These are phyloP conservation scores for Microcyclospora tardicrescens DNA, from an alignment of 2,329 filamentous ascomycete species.

Conservation along the genomic window DNA sequence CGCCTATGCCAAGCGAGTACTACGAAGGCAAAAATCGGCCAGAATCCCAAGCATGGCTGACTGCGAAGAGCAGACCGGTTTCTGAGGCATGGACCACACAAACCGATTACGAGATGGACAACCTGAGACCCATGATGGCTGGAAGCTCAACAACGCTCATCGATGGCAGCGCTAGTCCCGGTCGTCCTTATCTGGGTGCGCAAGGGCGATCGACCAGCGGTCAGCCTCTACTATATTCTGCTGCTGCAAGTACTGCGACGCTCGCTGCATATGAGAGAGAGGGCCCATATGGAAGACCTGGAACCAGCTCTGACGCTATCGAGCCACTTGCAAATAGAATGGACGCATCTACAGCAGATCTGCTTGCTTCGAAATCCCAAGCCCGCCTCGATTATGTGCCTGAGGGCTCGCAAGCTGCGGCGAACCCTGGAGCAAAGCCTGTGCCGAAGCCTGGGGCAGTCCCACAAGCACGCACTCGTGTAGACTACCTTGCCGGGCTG, in stretches of 20 bases:
- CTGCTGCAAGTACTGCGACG: no score
- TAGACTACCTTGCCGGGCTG: constrained; percentile 36
- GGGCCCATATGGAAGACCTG: no score
- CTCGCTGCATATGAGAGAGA: no score
- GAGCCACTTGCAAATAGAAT: no score
- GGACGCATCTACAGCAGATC: constrained; percentile 4
- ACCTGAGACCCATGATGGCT: background rate
- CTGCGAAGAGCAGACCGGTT: background rate
- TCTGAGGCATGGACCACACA: constrained; percentile 4
- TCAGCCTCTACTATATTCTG: no score
- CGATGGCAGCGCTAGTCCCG: no score
- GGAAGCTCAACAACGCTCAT: no score
- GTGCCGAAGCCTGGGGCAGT: constrained; percentile 1
- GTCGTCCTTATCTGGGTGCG: no score
- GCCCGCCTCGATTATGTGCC: background rate
- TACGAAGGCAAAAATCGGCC: no score
- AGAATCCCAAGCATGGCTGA: background rate
- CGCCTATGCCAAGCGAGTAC: constrained; percentile 1
- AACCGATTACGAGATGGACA: constrained; percentile 3
- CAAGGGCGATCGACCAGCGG: no score
- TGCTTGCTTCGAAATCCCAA: background rate
- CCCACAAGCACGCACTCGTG: constrained; percentile 17
- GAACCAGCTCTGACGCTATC: no score
- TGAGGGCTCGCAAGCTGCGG: constrained; percentile 6
- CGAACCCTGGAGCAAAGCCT: constrained; percentile 8